Evolutionary conservation across 1,139 yeast genomes (phyloP).

Genomic region (Blastobotrys arbuscula): DNA sequence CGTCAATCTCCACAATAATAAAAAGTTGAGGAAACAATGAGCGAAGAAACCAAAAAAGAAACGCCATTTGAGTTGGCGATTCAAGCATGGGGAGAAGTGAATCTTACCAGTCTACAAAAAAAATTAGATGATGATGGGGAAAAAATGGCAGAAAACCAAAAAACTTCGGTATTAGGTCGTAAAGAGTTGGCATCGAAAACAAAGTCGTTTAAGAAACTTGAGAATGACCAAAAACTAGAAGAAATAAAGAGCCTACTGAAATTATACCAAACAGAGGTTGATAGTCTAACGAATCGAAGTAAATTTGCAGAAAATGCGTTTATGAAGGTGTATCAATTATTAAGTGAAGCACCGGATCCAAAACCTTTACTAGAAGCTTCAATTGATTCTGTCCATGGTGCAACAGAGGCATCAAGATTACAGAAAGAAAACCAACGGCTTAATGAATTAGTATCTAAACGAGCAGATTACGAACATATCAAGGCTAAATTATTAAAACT

Average conservation of each 20-base stretch:
- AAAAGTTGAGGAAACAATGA: too few relatives aligned
- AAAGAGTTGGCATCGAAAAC: constrained; percentile 76
- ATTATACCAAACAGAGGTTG: constrained; percentile 84
- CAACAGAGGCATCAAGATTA: constrained; percentile 49
- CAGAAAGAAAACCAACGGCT: constrained; percentile 50
- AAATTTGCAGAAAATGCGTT: constrained; percentile 69
- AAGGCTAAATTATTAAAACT: constrained; percentile 53
- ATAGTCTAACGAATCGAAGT: constrained; percentile 68
- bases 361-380: constrained; percentile 71
- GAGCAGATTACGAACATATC: constrained; percentile 74
- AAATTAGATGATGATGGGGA: constrained; percentile 70
- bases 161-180: constrained; percentile 58
- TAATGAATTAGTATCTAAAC: constrained; percentile 55
- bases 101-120: constrained; percentile 61
- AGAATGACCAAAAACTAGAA: constrained; percentile 57
- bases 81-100: constrained; percentile 71
- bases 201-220: constrained; percentile 70
- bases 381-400: constrained; percentile 57
- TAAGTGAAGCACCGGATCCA: constrained; percentile 94
- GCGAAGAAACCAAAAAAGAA: neutral
- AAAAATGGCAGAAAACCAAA: constrained; percentile 66
- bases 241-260: constrained; percentile 68
- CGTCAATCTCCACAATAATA: too few relatives aligned
- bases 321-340: constrained; percentile 63
- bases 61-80: constrained; percentile 55